phyloP scores from a whole-genome alignment of 257 asterid genomes.

The Cordia subcordata region DNA sequence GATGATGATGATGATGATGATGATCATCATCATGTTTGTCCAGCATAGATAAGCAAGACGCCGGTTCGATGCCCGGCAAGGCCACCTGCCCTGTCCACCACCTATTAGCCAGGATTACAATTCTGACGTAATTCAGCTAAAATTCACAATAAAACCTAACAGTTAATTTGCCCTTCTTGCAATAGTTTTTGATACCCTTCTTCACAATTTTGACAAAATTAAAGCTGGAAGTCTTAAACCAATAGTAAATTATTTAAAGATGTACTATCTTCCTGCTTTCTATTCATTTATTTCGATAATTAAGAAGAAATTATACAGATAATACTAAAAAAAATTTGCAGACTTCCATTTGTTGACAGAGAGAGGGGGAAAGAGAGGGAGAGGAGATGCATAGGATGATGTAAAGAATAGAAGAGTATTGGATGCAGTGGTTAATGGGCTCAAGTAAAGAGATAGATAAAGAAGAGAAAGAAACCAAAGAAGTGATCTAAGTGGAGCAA shows the following conservation, averaged over 20 bases:
- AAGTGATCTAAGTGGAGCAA: slow-evolving; percentile 13
- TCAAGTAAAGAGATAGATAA: slow-evolving; percentile 15
- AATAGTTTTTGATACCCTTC: neutral
- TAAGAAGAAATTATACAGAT: neutral
- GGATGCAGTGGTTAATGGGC: no score
- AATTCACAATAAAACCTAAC: slow-evolving; percentile 1
- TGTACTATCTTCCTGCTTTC: no score
- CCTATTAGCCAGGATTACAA: slow-evolving; percentile 40
- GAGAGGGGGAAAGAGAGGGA: neutral
- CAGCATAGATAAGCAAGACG: slow-evolving; percentile 23
- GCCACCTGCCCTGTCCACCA: slow-evolving; percentile 66
- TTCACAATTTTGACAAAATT: neutral
- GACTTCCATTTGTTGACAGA: neutral
- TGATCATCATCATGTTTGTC: slow-evolving; percentile 19
- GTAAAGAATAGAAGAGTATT: slow-evolving; percentile 15
- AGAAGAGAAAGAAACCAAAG: slow-evolving; percentile 1
- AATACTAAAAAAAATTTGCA: neutral
- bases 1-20: no score
- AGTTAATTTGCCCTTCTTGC: neutral
- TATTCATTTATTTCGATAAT: no score
- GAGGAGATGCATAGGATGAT: neutral
- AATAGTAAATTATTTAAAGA: no score
- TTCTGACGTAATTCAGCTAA: slow-evolving; percentile 4
- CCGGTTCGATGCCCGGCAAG: slow-evolving; percentile 41
- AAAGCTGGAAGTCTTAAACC: neutral